These are phyloP conservation scores for Russula ochroleuca DNA, from an alignment of 768 basidiomycete species.

Conservation along the genomic window DNA sequence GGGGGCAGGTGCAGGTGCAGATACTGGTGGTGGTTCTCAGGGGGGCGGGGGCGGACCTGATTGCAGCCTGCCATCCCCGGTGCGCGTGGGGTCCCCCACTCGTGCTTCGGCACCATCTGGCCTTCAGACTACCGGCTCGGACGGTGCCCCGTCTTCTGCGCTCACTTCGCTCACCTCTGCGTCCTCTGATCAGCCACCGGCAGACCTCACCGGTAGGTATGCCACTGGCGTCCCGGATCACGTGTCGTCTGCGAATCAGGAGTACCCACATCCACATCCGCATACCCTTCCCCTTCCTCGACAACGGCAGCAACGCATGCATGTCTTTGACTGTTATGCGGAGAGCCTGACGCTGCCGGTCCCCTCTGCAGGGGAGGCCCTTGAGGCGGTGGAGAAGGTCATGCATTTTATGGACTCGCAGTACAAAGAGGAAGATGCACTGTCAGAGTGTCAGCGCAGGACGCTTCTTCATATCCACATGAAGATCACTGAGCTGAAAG, in stretches of 20 bases:
- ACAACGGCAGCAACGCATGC: conserved; percentile 24
- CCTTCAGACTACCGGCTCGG: conserved; percentile 18
- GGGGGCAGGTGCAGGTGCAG: conserved; percentile 4
- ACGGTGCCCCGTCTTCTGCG: conserved; percentile 18
- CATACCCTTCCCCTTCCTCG: conserved; percentile 11
- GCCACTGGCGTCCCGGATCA: conserved; percentile 20
- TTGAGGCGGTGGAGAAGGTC: conserved; percentile 52
- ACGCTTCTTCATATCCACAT: conserved; percentile 48
- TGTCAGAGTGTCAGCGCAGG: conserved; percentile 45
- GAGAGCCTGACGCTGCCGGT: conserved; percentile 13
- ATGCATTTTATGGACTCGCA: conserved; percentile 49
- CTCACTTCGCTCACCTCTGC: conserved; percentile 22
- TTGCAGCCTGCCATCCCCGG: conserved; percentile 18
- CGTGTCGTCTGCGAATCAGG: conserved; percentile 20
- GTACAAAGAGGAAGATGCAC: conserved; percentile 39
- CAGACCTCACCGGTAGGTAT: conserved; percentile 20
- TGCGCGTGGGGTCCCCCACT: conserved; percentile 16
- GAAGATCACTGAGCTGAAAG: conserved; percentile 26
- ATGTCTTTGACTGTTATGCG: conserved; percentile 23
- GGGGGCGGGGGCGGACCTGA: conserved; percentile 20
- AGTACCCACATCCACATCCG: conserved; percentile 3
- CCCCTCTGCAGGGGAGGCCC: conserved; percentile 47
- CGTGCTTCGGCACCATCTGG: conserved; percentile 19
- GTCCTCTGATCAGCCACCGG: conserved; percentile 21
- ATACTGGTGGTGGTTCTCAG: conserved; percentile 11